These are phyloP conservation scores for Starmerella gropengiesseri DNA, from an alignment of 805 yeast species.

Conservation along the genomic window DNA sequence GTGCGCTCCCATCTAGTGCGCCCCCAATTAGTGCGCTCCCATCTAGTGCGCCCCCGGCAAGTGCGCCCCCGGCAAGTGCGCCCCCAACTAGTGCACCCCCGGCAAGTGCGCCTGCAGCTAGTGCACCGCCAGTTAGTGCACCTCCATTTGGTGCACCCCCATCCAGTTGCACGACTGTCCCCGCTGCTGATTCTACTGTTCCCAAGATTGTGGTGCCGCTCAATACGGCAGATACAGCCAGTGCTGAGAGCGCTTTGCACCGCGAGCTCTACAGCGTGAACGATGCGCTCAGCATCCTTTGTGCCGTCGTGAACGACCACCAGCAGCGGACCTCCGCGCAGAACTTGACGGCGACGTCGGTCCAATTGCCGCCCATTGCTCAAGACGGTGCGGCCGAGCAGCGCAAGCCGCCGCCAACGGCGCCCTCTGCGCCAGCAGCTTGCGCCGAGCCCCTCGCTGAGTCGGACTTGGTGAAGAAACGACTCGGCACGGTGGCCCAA, in stretches of 20 bases:
- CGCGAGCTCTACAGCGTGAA: constrained; percentile 30
- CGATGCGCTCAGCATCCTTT: constrained; percentile 33
- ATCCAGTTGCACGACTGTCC: neutral
- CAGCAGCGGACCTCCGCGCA: neutral
- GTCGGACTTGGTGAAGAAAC: constrained; percentile 31
- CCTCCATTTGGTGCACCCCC: neutral
- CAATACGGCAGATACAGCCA: too few species aligned
- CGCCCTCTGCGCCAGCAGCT: too few species aligned
- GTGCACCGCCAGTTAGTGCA: too few species aligned
- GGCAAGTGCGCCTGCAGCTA: too few species aligned
- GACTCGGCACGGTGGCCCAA: constrained; percentile 45
- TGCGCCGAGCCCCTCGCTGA: constrained; percentile 4
- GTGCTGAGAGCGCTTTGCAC: constrained; percentile 9
- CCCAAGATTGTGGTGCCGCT: neutral
- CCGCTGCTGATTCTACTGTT: neutral
- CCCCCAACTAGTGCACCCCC: neutral
- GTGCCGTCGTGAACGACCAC: constrained; percentile 28
- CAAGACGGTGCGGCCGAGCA: too few species aligned
- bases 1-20: neutral
- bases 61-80: neutral
- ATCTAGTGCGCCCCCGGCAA: too few species aligned
- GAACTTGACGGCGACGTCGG: too few species aligned
- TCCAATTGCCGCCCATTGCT: too few species aligned
- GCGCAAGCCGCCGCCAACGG: too few species aligned
- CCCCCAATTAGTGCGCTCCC: neutral